These are phyloP conservation scores for Claviceps pusilla DNA, from an alignment of 2,329 filamentous ascomycete genomes.

Conservation along the genomic window DNA sequence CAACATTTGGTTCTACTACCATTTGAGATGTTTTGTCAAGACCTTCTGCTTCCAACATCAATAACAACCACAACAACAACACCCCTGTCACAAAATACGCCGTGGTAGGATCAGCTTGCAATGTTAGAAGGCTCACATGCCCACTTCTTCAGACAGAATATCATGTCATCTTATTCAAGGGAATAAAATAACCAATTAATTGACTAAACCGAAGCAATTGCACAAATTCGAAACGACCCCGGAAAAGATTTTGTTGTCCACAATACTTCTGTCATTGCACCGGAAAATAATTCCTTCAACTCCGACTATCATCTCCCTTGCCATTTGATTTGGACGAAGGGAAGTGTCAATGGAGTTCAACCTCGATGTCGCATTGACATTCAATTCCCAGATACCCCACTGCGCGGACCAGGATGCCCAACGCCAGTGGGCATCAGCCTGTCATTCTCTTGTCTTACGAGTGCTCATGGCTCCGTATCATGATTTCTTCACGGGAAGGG, in stretches of 20 bases:
- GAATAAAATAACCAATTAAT: not conserved
- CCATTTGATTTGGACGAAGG: not conserved
- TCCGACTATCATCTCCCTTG: not conserved
- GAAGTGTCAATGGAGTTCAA: not conserved
- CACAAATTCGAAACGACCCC: not conserved
- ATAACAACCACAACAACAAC: too few species aligned
- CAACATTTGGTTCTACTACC: not conserved
- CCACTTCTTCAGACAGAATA: not conserved
- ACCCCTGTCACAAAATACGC: not conserved
- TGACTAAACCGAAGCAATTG: not conserved
- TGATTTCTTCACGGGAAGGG: not conserved
- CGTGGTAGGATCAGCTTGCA: not conserved
- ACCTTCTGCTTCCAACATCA: not conserved
- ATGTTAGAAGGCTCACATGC: not conserved
- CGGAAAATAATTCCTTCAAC: not conserved
- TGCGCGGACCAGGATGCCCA: not conserved
- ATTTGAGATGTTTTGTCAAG: not conserved
- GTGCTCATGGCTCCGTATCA: not conserved
- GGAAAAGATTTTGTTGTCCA: not conserved
- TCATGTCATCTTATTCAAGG: not conserved
- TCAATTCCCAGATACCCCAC: not conserved
- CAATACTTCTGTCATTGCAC: not conserved
- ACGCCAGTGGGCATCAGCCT: slow-evolving; percentile 4
- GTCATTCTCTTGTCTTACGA: slow-evolving; percentile 1
- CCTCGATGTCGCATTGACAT: not conserved